Evolutionary conservation across 352 stramenopile species (phyloP).

Genomic region (Globisporangium alternatum): DNA sequence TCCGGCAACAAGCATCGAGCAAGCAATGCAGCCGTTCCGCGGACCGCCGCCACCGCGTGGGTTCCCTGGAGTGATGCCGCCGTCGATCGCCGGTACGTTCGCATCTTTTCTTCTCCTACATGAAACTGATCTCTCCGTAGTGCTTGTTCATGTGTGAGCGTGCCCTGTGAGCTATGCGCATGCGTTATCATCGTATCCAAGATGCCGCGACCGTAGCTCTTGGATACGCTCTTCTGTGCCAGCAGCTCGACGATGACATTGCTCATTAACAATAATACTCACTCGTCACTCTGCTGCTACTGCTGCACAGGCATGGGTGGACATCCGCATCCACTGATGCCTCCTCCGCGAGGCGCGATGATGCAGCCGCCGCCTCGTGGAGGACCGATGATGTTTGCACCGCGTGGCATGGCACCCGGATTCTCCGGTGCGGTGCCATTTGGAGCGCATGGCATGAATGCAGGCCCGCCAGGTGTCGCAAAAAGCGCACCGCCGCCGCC

Average conservation of each 20-base stretch:
- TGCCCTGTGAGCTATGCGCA: background rate
- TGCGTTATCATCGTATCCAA: background rate
- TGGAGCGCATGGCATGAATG: background rate
- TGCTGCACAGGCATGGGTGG: constrained; percentile 2
- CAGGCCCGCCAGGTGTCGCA: background rate
- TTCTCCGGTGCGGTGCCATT: background rate
- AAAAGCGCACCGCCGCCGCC: constrained; percentile 7
- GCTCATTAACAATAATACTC: background rate
- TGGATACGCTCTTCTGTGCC: constrained; percentile 1
- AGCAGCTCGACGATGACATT: background rate
- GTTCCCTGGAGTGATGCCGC: constrained; percentile 13
- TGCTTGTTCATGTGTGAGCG: background rate
- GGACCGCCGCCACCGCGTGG: constrained; percentile 17
- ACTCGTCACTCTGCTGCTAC: background rate
- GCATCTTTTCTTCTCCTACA: background rate
- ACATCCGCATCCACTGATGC: background rate
- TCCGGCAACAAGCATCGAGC: background rate
- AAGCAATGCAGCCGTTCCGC: constrained; percentile 21
- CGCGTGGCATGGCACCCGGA: background rate
- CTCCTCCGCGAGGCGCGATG: constrained; percentile 2
- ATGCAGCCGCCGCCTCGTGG: constrained; percentile 6
- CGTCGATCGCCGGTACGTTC: constrained; percentile 12
- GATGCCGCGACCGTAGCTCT: background rate
- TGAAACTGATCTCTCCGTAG: no score
- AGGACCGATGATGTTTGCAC: constrained; percentile 7